Percentiles rank a stretch among this genome's conserved stretches.
Conservation (phyloP, 768 basidiomycete genomes). For the Hydnum rufescens region DNA sequence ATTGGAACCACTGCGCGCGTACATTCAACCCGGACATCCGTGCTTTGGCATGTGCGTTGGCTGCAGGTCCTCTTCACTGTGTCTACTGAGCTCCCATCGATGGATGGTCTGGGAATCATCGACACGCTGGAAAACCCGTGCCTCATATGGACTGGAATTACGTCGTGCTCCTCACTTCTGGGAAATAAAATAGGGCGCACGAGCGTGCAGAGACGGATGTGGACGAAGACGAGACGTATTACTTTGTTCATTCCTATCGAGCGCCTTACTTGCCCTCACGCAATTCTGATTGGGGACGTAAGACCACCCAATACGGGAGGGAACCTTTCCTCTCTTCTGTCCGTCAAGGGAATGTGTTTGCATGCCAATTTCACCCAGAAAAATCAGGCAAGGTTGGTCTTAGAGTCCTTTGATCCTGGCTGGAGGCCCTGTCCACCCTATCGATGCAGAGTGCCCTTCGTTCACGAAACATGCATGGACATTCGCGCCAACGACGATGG, state of each 20-base stretch:
- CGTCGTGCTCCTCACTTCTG: slow-evolving; percentile 30
- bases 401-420: slow-evolving; percentile 59
- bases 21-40: slow-evolving; percentile 72
- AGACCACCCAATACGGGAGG: slow-evolving; percentile 83
- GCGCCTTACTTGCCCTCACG: slow-evolving; percentile 56
- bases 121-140: slow-evolving; percentile 68
- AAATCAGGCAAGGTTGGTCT: slow-evolving; percentile 86
- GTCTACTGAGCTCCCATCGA: slow-evolving; percentile 46
- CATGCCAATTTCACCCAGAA: slow-evolving; percentile 93
- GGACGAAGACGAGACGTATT: slow-evolving; percentile 42
- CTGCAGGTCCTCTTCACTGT: slow-evolving; percentile 88
- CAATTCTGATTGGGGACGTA: slow-evolving; percentile 81
- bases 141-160: slow-evolving; percentile 98
- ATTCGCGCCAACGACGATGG: slow-evolving; percentile 93
- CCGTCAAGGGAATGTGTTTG: slow-evolving; percentile 69
- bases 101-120: slow-evolving; percentile 52
- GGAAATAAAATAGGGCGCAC: slow-evolving; percentile 16
- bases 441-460: slow-evolving; percentile 22
- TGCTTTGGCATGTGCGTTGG: slow-evolving; percentile 99
- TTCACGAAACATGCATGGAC: slow-evolving; percentile 74
- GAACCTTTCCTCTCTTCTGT: slow-evolving; percentile 79
- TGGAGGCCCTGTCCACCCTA: slow-evolving; percentile 40
- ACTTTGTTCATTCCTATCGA: slow-evolving; percentile 94
- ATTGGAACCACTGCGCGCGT: slow-evolving; percentile 57
- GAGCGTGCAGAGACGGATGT: slow-evolving; percentile 27